A percentile compares a stretch with the other conserved stretches of the same genome.
These are phyloP conservation scores for Phycomyces nitens DNA, from an alignment of 192 early-diverging fungal species.

Conservation along the genomic window DNA sequence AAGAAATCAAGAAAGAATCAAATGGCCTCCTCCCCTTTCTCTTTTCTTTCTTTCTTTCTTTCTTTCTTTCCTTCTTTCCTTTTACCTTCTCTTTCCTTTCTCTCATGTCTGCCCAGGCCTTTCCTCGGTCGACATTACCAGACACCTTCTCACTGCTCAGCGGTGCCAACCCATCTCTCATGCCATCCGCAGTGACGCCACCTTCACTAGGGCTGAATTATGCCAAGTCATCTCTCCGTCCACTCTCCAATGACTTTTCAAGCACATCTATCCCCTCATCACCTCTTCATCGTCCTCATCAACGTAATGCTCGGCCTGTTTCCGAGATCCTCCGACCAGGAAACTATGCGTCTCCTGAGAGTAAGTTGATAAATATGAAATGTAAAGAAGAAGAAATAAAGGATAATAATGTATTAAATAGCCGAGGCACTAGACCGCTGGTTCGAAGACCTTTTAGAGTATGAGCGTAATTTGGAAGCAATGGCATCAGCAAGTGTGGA, in stretches of 20 bases:
- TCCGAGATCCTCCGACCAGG: conserved; percentile 32
- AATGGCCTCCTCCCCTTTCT: too few species aligned
- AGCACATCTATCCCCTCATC: too few species aligned
- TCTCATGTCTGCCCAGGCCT: background rate
- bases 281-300: background rate
- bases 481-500: conserved; percentile 83
- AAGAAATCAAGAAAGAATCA: too few species aligned
- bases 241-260: background rate
- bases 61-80: too few species aligned
- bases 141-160: background rate
- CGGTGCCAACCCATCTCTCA: background rate
- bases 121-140: background rate
- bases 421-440: conserved; percentile 78
- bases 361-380: conserved; percentile 11
- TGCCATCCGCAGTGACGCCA: conserved; percentile 1
- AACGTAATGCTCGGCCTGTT: conserved; percentile 23
- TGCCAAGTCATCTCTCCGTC: background rate
- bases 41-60: too few species aligned
- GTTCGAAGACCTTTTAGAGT: conserved; percentile 91
- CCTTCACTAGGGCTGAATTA: background rate
- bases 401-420: background rate
- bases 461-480: conserved; percentile 90
- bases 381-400: too few species aligned
- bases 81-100: too few species aligned
- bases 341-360: conserved; percentile 30